These are phyloP conservation scores for Cladosporium sp. DNA, from an alignment of 2,329 filamentous ascomycete species.

Conservation along the genomic window DNA sequence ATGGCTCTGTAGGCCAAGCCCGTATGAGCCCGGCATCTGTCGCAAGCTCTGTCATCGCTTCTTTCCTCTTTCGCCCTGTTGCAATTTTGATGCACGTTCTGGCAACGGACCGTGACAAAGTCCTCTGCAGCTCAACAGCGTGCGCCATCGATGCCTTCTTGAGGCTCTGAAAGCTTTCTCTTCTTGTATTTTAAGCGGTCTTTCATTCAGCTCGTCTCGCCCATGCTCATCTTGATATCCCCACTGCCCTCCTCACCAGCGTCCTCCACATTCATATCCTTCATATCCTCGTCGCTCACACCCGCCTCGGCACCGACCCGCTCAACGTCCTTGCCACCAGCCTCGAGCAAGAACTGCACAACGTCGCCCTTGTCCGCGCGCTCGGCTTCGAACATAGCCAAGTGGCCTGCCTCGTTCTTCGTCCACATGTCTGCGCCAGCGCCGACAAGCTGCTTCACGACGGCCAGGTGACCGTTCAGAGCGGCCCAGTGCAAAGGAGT, in stretches of 20 bases:
- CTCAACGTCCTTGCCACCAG: constrained; percentile 40
- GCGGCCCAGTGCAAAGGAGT: constrained; percentile 93
- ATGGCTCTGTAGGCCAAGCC: too few species aligned
- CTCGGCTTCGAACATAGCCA: constrained; percentile 49
- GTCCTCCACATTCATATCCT: constrained; percentile 7
- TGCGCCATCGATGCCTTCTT: too few species aligned
- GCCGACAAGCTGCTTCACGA: constrained; percentile 72
- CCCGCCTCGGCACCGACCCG: constrained; percentile 20
- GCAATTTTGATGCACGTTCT: too few species aligned
- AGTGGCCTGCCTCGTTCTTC: constrained; percentile 79
- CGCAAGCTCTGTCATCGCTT: too few species aligned
- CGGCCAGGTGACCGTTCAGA: constrained; percentile 77
- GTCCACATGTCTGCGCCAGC: constrained; percentile 72
- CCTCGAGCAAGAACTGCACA: constrained; percentile 44
- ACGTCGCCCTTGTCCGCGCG: constrained; percentile 47
- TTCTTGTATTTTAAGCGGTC: not conserved
- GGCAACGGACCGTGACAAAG: too few species aligned
- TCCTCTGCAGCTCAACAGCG: too few species aligned
- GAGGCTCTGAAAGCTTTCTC: not conserved
- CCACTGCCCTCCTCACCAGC: constrained; percentile 5
- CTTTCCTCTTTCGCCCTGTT: too few species aligned
- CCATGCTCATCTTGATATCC: constrained; percentile 12
- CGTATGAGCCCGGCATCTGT: too few species aligned
- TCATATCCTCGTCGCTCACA: constrained; percentile 10
- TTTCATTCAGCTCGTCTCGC: constrained; percentile 3